Conservation (phyloP, 495 filamentous ascomycete genomes). For the Penicilliopsis zonata region DNA sequence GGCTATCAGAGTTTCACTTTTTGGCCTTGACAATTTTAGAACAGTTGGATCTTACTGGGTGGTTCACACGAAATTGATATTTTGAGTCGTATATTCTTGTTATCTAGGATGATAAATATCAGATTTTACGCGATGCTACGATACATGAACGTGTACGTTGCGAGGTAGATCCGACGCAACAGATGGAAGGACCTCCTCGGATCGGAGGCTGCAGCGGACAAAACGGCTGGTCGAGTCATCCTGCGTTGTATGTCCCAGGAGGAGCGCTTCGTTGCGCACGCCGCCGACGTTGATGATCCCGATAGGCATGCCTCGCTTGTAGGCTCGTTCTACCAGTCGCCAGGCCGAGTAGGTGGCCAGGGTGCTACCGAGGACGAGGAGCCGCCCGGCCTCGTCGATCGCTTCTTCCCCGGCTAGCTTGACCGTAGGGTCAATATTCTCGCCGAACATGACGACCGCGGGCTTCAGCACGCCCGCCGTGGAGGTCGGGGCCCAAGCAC, state of each 20-base stretch:
- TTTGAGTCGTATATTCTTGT: too few relatives aligned
- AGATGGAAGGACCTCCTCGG: conserved; percentile 23
- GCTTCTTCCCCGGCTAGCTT: conserved; percentile 69
- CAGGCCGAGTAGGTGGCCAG: conserved; percentile 93
- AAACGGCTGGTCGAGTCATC: conserved; percentile 8
- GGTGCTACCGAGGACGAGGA: conserved; percentile 79
- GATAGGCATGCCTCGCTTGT: conserved; percentile 71
- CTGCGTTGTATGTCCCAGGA: conserved; percentile 40
- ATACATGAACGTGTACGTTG: too few relatives aligned
- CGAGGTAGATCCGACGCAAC: too few relatives aligned
- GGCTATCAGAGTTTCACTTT: too few relatives aligned
- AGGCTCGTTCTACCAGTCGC: conserved; percentile 74
- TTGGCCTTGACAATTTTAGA: too few relatives aligned
- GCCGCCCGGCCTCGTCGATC: conserved; percentile 57
- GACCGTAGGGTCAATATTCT: conserved; percentile 56
- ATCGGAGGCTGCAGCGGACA: conserved; percentile 27
- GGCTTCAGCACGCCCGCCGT: conserved; percentile 81
- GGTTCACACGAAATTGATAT: too few relatives aligned
- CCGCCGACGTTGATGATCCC: conserved; percentile 76
- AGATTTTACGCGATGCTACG: too few relatives aligned
- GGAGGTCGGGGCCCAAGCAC: conserved; percentile 60
- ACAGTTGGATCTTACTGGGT: too few relatives aligned
- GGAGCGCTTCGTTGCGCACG: conserved; percentile 62
- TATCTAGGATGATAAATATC: too few relatives aligned
- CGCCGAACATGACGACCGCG: conserved; percentile 90